These are phyloP conservation scores for Pyrenopolyporus hunteri DNA, from an alignment of 495 filamentous ascomycete species.

Conservation along the genomic window DNA sequence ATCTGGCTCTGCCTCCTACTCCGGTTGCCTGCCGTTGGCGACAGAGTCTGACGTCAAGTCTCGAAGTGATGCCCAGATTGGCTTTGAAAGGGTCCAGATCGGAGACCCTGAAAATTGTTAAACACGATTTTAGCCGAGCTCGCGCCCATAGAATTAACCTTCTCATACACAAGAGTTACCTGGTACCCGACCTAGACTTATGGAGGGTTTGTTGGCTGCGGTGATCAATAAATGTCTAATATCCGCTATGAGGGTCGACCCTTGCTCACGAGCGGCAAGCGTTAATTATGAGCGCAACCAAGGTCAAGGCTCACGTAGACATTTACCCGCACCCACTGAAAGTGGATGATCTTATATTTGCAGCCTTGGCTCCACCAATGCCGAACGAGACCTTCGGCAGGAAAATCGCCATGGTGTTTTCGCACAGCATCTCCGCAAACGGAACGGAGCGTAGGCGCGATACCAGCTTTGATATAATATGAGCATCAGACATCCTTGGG, in stretches of 20 bases:
- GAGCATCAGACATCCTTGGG: background rate
- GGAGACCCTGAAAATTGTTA: background rate
- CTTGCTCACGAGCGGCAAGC: background rate
- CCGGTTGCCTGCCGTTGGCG: background rate
- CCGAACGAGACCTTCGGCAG: slow-evolving; percentile 20
- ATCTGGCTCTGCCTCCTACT: background rate
- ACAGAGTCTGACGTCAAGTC: background rate
- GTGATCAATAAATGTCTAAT: background rate
- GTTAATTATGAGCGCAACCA: background rate
- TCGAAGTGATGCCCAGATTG: background rate
- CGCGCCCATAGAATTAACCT: background rate
- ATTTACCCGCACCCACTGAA: slow-evolving; percentile 32
- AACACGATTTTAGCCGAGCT: background rate
- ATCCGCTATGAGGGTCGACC: background rate
- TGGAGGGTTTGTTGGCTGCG: background rate
- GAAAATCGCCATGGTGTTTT: slow-evolving; percentile 5
- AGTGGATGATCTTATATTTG: slow-evolving; percentile 23
- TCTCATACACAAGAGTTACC: background rate
- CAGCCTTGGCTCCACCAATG: slow-evolving; percentile 28
- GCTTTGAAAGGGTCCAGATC: background rate
- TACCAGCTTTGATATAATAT: slow-evolving; percentile 21
- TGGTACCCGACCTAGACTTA: background rate
- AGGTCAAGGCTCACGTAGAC: slow-evolving; percentile 3
- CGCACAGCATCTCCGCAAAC: background rate
- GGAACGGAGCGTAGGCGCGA: slow-evolving; percentile 24